phyloP scores from a whole-genome alignment of 2,329 filamentous ascomycete genomes.

The Graphilbum fragrans region DNA sequence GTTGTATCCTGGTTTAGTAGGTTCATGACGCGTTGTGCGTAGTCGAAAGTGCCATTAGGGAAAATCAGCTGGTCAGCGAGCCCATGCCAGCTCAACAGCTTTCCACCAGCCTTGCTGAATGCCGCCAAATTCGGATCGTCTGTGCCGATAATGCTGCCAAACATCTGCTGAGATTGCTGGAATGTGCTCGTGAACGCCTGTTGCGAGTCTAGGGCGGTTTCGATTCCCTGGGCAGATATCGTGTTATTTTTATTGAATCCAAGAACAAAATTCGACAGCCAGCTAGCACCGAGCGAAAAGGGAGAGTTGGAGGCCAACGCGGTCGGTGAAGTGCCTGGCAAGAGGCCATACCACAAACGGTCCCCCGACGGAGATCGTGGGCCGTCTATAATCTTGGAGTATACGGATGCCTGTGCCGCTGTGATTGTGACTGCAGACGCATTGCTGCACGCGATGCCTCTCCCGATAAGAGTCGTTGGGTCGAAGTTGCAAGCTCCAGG shows the following conservation, averaged over 20 bases:
- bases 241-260: neutral
- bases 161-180: constrained; percentile 7
- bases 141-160: constrained; percentile 9
- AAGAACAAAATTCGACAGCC: constrained; percentile 1
- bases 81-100: constrained; percentile 39
- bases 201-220: neutral
- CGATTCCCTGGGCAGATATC: constrained; percentile 1
- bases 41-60: constrained; percentile 13
- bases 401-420: constrained; percentile 5
- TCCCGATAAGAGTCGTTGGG: constrained; percentile 15
- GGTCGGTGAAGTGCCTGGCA: constrained; percentile 5
- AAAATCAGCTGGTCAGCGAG: constrained; percentile 12
- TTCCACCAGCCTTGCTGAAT: constrained; percentile 31
- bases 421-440: constrained; percentile 9
- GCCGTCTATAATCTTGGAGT: constrained; percentile 9
- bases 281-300: neutral
- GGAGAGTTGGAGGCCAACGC: neutral
- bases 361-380: constrained; percentile 3
- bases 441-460: constrained; percentile 5
- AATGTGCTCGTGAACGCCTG: neutral
- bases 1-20: constrained; percentile 6
- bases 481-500: constrained; percentile 22
- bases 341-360: constrained; percentile 9
- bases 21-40: constrained; percentile 13
- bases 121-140: constrained; percentile 28